Evolutionary conservation across 768 basidiomycete species (phyloP), one percentile per base, ranked within the genome.

Genomic region (Pleurotus djamor): DNA sequence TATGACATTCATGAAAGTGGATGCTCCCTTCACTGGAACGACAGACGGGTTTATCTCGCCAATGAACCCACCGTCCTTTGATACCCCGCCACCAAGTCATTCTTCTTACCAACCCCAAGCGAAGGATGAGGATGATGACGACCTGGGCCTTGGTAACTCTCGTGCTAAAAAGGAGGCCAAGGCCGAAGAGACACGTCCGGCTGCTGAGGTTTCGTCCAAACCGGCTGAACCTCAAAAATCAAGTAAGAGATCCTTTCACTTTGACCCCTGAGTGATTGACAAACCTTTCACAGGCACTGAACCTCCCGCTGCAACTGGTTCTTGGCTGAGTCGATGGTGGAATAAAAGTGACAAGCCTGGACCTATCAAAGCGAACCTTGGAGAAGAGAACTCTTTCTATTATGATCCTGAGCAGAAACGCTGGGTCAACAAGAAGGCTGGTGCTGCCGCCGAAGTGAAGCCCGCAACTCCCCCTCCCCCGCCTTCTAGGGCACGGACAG

Each of bases 371-470:
- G 97, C 96, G 16, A 98, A 89, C 65, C 83, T 99, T 28, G 97
- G 97, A 6, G 94, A 98, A 64, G 86, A 95, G 69, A 94, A 72
- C 16, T 78, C 86, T 32, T 96, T 98, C 76, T 90, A 93, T 67
- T 99, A 92, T 69, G 97, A 99, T 69, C 88, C 91, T 66, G 94
- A 97, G n/a, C 81, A 89, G 60, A 95, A 96, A 71, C 85, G 90
- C 62, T 99, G 97, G 97, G 88, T 99, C 32, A 95, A 97, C 71
- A 96, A 91, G 74, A 94, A 90, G 91, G 82, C 74, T 61, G 85
- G 83, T 41, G 69, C 74, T 13, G 83, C 84, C 57, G 85, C 83
- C 61, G 65, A 76, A n/a, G 68, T 81, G 9, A 82, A 86, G 64
- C 71, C 85, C 38, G 69, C 83, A 2, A 70, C 77, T 9, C 78